Conservation (phyloP, 495 filamentous ascomycete species). For the Penicillium atrosanguineum region DNA sequence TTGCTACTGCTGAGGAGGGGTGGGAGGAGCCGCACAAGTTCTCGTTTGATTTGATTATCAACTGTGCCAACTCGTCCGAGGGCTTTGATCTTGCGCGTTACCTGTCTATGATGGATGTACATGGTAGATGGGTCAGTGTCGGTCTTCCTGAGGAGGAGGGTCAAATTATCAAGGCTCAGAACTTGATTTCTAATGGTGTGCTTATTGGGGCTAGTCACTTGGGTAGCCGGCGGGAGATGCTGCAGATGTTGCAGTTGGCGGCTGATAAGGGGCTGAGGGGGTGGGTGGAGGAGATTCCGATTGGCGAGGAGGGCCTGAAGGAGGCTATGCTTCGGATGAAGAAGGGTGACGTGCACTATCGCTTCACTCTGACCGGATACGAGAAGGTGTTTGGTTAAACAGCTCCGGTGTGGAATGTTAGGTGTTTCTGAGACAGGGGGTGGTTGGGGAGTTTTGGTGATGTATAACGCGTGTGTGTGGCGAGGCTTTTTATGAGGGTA, state of each 20-base stretch:
- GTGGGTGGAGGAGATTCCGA: conserved; percentile 76
- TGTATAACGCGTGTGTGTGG: background rate
- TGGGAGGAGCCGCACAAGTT: conserved; percentile 57
- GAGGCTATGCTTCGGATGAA: conserved; percentile 65
- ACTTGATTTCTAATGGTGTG: conserved; percentile 72
- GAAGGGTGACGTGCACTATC: conserved; percentile 68
- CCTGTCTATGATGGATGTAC: conserved; percentile 75
- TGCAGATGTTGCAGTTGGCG: conserved; percentile 79
- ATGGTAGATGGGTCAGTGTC: conserved; percentile 78
- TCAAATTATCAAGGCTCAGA: conserved; percentile 71
- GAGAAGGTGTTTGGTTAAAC: conserved; percentile 56
- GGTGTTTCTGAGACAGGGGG: conserved; percentile 7
- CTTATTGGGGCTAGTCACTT: conserved; percentile 80
- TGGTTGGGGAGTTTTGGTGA: background rate
- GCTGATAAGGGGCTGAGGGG: conserved; percentile 77
- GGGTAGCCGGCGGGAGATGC: conserved; percentile 75
- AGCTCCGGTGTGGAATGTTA: background rate
- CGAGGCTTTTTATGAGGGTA: background rate
- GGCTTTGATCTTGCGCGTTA: conserved; percentile 69
- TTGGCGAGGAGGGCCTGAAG: conserved; percentile 66
- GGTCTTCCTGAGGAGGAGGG: conserved; percentile 82
- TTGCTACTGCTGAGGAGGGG: conserved; percentile 62
- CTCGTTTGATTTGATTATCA: conserved; percentile 73
- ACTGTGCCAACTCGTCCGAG: conserved; percentile 66
- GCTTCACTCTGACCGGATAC: conserved; percentile 63